Evolutionary conservation across 2,329 filamentous ascomycete genomes (phyloP).

Genomic region (Tricladium varicosporioides): DNA sequence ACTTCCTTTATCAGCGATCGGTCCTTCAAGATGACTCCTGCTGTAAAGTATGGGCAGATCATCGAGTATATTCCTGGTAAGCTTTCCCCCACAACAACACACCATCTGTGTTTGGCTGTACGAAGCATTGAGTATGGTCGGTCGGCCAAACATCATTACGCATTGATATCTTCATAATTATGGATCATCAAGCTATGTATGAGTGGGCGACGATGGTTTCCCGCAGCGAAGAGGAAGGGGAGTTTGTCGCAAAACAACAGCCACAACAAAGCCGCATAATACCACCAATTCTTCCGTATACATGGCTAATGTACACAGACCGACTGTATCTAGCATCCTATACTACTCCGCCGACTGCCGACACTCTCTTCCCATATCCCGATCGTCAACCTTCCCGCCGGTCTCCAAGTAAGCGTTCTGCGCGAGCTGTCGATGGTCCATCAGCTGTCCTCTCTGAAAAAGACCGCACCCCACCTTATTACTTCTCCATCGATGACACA

Average conservation of each 20-base stretch:
- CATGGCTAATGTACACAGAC: constrained; percentile 58
- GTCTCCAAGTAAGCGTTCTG: constrained; percentile 75
- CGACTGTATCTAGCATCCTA: constrained; percentile 95
- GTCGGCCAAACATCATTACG: constrained; percentile 23
- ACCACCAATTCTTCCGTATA: constrained; percentile 15
- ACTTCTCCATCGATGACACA: constrained; percentile 91
- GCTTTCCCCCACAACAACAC: constrained; percentile 28
- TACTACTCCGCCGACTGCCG: constrained; percentile 72
- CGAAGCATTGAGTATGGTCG: constrained; percentile 15
- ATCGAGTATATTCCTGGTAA: constrained; percentile 95
- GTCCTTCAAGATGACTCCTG: constrained; percentile 41
- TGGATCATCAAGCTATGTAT: constrained; percentile 24
- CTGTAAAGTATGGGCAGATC: constrained; percentile 70
- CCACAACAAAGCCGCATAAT: constrained; percentile 5
- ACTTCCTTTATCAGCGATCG: constrained; percentile 1
- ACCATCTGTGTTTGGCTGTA: constrained; percentile 9
- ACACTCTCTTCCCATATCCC: constrained; percentile 85
- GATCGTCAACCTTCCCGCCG: constrained; percentile 48
- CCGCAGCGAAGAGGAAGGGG: constrained; percentile 8
- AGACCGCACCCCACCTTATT: constrained; percentile 70
- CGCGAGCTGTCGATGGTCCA: constrained; percentile 60
- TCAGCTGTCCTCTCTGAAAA: constrained; percentile 44
- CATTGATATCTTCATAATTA: constrained; percentile 18
- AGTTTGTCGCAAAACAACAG: constrained; percentile 8
- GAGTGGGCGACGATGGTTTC: constrained; percentile 25